Percentiles rank a stretch among this genome's conserved stretches.
These are phyloP conservation scores for Microthlaspi erraticum DNA, from an alignment of 345 rosid genomes.

Conservation along the genomic window DNA sequence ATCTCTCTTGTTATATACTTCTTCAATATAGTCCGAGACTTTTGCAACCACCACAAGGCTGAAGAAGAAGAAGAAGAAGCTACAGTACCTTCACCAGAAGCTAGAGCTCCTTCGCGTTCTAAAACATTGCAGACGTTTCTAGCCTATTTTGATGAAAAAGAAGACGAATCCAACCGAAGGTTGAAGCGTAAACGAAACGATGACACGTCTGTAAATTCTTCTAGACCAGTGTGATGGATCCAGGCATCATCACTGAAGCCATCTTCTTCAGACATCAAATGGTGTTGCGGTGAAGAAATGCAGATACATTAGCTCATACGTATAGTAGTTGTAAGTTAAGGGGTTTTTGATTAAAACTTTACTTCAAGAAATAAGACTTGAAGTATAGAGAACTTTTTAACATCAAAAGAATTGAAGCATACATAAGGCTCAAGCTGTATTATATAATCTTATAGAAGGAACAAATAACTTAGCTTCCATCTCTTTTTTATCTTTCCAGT, in stretches of 20 bases:
- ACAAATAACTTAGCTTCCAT: not conserved
- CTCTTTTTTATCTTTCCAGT: not conserved
- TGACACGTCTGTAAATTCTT: constrained; percentile 36
- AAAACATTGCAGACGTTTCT: constrained; percentile 64
- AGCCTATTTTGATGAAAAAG: constrained; percentile 70
- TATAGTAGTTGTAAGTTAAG: not conserved
- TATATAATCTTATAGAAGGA: not conserved
- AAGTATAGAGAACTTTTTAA: constrained; percentile 3
- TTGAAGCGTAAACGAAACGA: constrained; percentile 66
- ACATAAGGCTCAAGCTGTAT: constrained; percentile 25
- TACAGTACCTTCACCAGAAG: constrained; percentile 38
- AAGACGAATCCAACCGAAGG: constrained; percentile 49
- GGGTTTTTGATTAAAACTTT: constrained; percentile 25
- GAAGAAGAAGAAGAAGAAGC: constrained; percentile 47
- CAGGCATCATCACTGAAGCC: not conserved
- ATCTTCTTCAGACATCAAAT: constrained; percentile 17
- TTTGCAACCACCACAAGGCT: constrained; percentile 41
- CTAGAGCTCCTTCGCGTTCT: constrained; percentile 45
- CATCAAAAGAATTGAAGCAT: not conserved
- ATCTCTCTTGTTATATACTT: constrained; percentile 68
- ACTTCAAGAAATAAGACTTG: constrained; percentile 19
- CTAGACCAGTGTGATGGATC: constrained; percentile 36
- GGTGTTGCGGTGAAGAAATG: constrained; percentile 4
- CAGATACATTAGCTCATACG: constrained; percentile 13
- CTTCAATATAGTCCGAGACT: constrained; percentile 54